Evolutionary conservation across 176 grass and related monocot genomes (phyloP), one percentile per base, ranked within the genome.

Genomic region (Ananas comosus): DNA sequence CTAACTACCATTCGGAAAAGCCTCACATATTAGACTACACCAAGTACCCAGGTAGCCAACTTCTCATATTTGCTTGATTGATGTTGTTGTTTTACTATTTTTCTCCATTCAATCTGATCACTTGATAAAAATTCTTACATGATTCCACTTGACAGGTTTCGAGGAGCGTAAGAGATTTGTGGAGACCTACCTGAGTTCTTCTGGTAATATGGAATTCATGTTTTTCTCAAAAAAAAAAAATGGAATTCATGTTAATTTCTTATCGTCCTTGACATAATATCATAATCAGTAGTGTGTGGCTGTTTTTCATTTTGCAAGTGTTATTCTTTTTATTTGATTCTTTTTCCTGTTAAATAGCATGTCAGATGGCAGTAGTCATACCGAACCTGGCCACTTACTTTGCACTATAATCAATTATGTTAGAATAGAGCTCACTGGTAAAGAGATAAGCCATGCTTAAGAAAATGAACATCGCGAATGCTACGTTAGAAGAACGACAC

Each of bases 1-100:
- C 95, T 21, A 79, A 99, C 74, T 99, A 99, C 65, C 95, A 99
- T 74, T 86, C 87, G 50, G 71, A 79, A 67, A 78, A 75, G 33
- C 95, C 95, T 67, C 95, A 99, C 56, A 73, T 88, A 76, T 85
- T 99, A 70, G 87, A 99, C 75, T 99, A 99, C 72, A 73, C 49
- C 49, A 90, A 86, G 76, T 99, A 99, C 84, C 95, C 95, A 76
- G 95, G 95, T 99, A 82, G 10, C 61, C 56, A 50, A 50, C 80
- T 80, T 64, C 28, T 50, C 14, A 12, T n/a, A n/a, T 19, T 48
- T 13, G 13, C 33, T 51, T 48, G 29, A 27, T 56, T 64, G 47
- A 11, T 13, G 8, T 54, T 9, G 10, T 67, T 9, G 21, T 51
- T 64, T 48, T 75, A n/a, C 74, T 42, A 42, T 7, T 7, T 69